phyloP scores from a whole-genome alignment of 208 protist species.

The Acanthamoeba castellanii region DNA sequence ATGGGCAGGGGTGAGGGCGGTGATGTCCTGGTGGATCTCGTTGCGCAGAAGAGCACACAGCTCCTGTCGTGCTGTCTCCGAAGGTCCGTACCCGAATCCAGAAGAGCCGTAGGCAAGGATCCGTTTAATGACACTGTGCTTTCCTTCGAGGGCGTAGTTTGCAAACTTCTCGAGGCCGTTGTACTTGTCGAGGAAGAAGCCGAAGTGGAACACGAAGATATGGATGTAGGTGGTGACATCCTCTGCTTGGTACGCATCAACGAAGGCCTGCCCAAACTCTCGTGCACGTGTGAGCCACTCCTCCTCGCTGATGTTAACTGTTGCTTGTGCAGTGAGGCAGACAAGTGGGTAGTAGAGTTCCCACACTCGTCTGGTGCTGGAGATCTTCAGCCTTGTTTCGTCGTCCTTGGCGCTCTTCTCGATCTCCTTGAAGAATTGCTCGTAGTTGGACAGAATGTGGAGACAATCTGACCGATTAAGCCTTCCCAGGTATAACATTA shows the following conservation, averaged over 20 bases:
- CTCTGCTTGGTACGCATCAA: neutral
- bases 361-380: neutral
- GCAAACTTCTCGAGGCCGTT: neutral
- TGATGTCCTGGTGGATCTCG: neutral
- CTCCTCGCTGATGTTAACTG: neutral
- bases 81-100: neutral
- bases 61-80: neutral
- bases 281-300: neutral
- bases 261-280: neutral
- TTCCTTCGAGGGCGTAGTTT: conserved; percentile 2
- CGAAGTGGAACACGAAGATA: conserved; percentile 54
- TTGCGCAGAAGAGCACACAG: neutral
- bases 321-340: neutral
- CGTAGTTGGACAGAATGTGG: neutral
- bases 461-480: neutral
- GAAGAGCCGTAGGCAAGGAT: neutral
- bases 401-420: neutral
- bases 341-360: neutral
- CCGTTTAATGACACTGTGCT: neutral
- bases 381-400: neutral
- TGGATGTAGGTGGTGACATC: conserved; percentile 60
- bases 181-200: conserved; percentile 40
- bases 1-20: too few species aligned
- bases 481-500: neutral
- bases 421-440: neutral